A percentile compares a stretch with the other conserved stretches of the same genome.
Evolutionary conservation across 2,329 filamentous ascomycete species (phyloP).

Genomic region (Botrytis pseudocinerea): DNA sequence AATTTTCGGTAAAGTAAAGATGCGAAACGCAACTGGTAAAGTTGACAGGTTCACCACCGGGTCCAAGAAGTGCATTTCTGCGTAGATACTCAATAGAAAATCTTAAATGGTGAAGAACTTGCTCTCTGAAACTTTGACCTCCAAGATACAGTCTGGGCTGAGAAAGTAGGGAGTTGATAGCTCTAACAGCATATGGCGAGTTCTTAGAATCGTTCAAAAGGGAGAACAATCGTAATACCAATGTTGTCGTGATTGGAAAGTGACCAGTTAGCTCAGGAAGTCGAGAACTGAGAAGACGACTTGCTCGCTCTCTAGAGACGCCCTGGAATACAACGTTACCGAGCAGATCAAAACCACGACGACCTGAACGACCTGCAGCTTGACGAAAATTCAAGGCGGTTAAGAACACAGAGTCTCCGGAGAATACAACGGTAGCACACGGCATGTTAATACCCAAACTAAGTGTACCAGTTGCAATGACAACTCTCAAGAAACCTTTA

Average conservation of each 20-base stretch:
- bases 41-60: slow-evolving; percentile 64
- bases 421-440: slow-evolving; percentile 78
- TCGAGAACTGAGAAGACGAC: slow-evolving; percentile 69
- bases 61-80: slow-evolving; percentile 64
- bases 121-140: slow-evolving; percentile 64
- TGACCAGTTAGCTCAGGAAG: slow-evolving; percentile 75
- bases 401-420: slow-evolving; percentile 70
- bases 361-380: slow-evolving; percentile 73
- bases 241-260: slow-evolving; percentile 73
- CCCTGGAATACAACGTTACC: slow-evolving; percentile 80
- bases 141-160: slow-evolving; percentile 71
- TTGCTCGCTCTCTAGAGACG: slow-evolving; percentile 59
- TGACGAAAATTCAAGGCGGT: slow-evolving; percentile 77
- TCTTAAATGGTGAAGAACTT: slow-evolving; percentile 72
- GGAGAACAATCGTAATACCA: slow-evolving; percentile 68
- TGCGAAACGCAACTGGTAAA: slow-evolving; percentile 71
- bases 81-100: slow-evolving; percentile 81
- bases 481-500: slow-evolving; percentile 67
- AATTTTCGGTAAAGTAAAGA: slow-evolving; percentile 75
- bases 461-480: slow-evolving; percentile 75
- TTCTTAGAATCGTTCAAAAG: slow-evolving; percentile 66
- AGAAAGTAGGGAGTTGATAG: slow-evolving; percentile 66
- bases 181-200: slow-evolving; percentile 60
- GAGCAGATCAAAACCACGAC: slow-evolving; percentile 76
- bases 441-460: slow-evolving; percentile 82